Evolutionary conservation across 108 stramenopile species (phyloP), one percentile per base, ranked within the genome.

Genomic region (Pseudonitzschia multistriata): DNA sequence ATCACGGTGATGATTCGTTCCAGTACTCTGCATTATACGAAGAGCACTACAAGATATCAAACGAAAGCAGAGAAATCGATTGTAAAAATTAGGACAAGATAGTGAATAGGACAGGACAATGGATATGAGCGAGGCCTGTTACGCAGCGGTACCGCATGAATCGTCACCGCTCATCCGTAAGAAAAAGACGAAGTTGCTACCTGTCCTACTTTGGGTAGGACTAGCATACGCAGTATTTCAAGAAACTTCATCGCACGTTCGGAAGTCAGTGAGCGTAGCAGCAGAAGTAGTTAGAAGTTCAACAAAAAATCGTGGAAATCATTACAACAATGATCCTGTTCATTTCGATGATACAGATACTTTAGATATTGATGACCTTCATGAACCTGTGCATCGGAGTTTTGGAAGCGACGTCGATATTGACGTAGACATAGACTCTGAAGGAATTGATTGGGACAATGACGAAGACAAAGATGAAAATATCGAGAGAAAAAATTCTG

Each of bases 361-460:
- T 17, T 13, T 21, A 1, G 37, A 61, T 2, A 19, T 31, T 4
- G 5, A 37, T 29, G 36, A 61, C 42, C 42, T 45, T 45, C 42
- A 45, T 17, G 42, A 45, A 45, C 42, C 42, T 17, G 42, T 17
- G 8, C 42, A 45, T 45, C 42, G 42, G 3, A 45, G 42, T 61
- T 34, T 61, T 8, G 47, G 49, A 40, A 27, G 52, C 60, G 59
- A 49, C 47, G 71, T 34, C 5, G 25, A 73, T 5, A 52, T 65
- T 31, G 47, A 62, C 24, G 15, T 70, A 17, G 21, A 48, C 4
- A 29, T 45, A 1, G 42, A 45, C 2, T 45, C 8, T 29, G 66
- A 63, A 10, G 25, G 68, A 8, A 52, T 66, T 21, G 47, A 70
- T 17, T 49, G 70, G 13, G 21, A 48, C 3, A 39, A 42, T 10